A percentile compares a stretch with the other conserved stretches of the same genome.
These are phyloP conservation scores for Salvia rosmarinus DNA, from an alignment of 257 asterid genomes.

Conservation along the genomic window DNA sequence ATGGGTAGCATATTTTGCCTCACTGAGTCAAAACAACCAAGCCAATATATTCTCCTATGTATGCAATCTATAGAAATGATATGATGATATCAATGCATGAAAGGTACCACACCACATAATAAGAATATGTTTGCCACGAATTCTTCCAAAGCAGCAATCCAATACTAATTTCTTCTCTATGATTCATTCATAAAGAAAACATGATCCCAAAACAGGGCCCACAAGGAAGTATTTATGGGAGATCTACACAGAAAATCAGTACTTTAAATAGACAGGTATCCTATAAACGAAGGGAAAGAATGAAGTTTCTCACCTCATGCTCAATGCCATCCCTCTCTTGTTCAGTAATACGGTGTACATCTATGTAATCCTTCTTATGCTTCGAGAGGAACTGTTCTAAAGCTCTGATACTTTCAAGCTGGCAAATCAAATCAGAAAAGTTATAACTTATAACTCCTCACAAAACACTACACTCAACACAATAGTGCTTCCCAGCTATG, in stretches of 20 bases:
- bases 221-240: background rate
- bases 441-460: background rate
- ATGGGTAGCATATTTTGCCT: background rate
- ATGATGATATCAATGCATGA: conserved; percentile 1
- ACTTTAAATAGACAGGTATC: conserved; percentile 6
- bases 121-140: background rate
- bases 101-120: background rate
- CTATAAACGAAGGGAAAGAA: conserved; percentile 27
- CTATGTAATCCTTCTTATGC: conserved; percentile 92
- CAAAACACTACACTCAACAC: background rate
- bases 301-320: conserved; percentile 68
- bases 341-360: conserved; percentile 85
- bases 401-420: conserved; percentile 78
- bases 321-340: conserved; percentile 94
- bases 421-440: conserved; percentile 26
- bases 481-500: background rate
- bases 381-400: conserved; percentile 82
- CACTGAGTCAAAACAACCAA: too few relatives aligned
- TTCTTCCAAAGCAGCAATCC: background rate
- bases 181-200: background rate
- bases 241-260: conserved; percentile 19
- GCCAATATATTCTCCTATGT: too few relatives aligned
- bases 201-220: background rate
- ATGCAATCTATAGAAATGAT: too few relatives aligned
- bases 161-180: background rate